Evolutionary conservation across 2,329 filamentous ascomycete species (phyloP).

Genomic region (Fusarium sp.): DNA sequence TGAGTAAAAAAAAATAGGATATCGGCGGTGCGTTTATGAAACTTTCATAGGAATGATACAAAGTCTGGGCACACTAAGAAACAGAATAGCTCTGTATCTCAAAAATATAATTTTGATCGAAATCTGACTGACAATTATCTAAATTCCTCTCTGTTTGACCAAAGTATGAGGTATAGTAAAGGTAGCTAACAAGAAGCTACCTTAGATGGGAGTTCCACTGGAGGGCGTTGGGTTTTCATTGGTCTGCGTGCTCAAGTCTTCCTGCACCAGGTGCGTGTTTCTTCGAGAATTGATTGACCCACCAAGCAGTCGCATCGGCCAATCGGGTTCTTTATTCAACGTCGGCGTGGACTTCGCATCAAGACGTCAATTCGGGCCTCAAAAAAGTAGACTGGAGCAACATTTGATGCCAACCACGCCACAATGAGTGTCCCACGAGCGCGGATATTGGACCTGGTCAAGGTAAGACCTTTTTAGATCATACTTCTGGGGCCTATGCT

Average conservation of each 20-base stretch:
- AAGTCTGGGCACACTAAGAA: no score
- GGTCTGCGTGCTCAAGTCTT: neutral
- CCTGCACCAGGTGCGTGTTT: no score
- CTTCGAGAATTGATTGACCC: neutral
- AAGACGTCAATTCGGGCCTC: slow-evolving; percentile 49
- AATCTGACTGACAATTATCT: no score
- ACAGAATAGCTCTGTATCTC: no score
- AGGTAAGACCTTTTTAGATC: slow-evolving; percentile 66
- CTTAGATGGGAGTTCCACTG: neutral
- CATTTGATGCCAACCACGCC: slow-evolving; percentile 51
- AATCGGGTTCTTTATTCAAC: slow-evolving; percentile 43
- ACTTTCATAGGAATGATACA: no score
- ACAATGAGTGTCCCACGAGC: slow-evolving; percentile 75
- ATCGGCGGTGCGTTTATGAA: no score
- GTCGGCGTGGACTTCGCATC: slow-evolving; percentile 38
- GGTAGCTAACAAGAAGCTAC: no score
- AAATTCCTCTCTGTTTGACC: no score
- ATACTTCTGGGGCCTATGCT: slow-evolving; percentile 30
- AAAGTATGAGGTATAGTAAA: no score
- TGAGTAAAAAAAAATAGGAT: no score
- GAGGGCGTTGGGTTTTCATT: slow-evolving; percentile 1
- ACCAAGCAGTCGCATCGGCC: neutral
- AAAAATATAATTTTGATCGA: no score
- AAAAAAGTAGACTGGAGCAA: slow-evolving; percentile 47
- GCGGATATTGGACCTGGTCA: slow-evolving; percentile 80